phyloP scores from a whole-genome alignment of 495 filamentous ascomycete species.

The Aspergillus homomorphus region DNA sequence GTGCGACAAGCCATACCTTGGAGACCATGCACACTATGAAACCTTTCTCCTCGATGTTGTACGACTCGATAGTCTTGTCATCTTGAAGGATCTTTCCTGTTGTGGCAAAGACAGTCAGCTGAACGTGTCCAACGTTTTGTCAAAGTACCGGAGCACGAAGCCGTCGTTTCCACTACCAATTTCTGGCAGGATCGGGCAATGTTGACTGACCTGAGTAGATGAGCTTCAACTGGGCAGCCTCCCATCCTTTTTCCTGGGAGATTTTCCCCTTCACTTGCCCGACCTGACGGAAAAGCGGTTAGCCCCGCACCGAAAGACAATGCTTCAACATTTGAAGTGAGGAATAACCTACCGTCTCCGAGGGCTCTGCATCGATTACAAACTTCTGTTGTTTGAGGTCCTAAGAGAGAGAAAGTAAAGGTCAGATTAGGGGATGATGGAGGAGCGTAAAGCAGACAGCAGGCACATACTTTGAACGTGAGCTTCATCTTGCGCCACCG shows the following conservation, averaged over 20 bases:
- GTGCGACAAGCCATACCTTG: slow-evolving; percentile 61
- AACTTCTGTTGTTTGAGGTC: slow-evolving; percentile 99
- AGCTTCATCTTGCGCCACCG: slow-evolving; percentile 67
- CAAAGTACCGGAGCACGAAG: background rate
- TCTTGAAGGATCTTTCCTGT: slow-evolving; percentile 96
- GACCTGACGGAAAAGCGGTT: slow-evolving; percentile 55
- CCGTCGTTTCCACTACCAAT: background rate
- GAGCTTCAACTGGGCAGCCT: slow-evolving; percentile 80
- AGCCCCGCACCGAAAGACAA: slow-evolving; percentile 30
- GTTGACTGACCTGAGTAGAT: slow-evolving; percentile 85
- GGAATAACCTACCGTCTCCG: slow-evolving; percentile 71
- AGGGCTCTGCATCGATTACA: slow-evolving; percentile 86
- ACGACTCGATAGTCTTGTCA: slow-evolving; percentile 90
- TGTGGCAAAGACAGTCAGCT: slow-evolving; percentile 11
- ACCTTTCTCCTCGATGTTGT: slow-evolving; percentile 98
- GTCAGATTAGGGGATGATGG: slow-evolving; percentile 15
- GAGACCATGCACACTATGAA: slow-evolving; percentile 96
- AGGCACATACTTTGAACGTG: slow-evolving; percentile 68
- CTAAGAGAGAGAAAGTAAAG: slow-evolving; percentile 38
- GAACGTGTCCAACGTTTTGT: background rate
- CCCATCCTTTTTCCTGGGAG: slow-evolving; percentile 84
- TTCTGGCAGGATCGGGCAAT: slow-evolving; percentile 9
- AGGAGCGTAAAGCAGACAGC: slow-evolving; percentile 21
- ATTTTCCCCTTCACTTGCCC: slow-evolving; percentile 88
- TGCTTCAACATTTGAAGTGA: slow-evolving; percentile 4